Evolutionary conservation across 2,329 filamentous ascomycete species (phyloP), one percentile per base, ranked within the genome.

Genomic region (Cryphonectria carpinicola): DNA sequence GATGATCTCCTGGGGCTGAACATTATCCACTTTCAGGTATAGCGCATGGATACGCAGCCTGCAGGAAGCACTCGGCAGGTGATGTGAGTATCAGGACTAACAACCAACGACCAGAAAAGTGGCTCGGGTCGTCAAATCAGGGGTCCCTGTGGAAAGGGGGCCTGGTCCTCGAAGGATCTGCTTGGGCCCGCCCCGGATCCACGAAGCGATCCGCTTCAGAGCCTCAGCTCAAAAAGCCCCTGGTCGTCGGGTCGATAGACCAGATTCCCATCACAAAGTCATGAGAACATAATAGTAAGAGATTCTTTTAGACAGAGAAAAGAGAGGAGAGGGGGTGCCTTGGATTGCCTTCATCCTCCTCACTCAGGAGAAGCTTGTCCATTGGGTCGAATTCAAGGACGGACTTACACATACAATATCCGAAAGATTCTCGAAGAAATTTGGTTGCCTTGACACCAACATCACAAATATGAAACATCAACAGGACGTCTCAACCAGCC

Each of bases 151-250:
- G 37, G 60, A 37, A 11, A 4, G 7, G 25, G 63, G 63, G 13
- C 41, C 63, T 32, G 49, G 62, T 65, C 63, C 28, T 28, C 63
- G 41, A 65, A 46, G 63, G 41, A 65, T 65, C 11, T 19, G 17
- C 41, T 43, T 8, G 28, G 41, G 17, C 28, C 63, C 61, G 28
- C 43, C 17, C 28, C 25, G 41, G 41, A 49, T 37, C 43, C 63
- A 52, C 17, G 41, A 65, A 39, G 32, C 25, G 43, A 35, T 52
- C 63, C 63, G 49, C 63, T 32, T n/a, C 28, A 49, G 41, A 49
- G 63, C 63, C 63, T 65, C 63, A 65, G 63, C 63, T 65, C 19
- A 22, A 28, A 46, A 63, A n/a, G 22, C 8, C 25, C 19, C 63
- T 17, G 6, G 28, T 65, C 19, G 4, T 8, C 10, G 19, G 25